Evolutionary conservation across 2,329 filamentous ascomycete genomes (phyloP).

Genomic region (Pyricularia sp.): DNA sequence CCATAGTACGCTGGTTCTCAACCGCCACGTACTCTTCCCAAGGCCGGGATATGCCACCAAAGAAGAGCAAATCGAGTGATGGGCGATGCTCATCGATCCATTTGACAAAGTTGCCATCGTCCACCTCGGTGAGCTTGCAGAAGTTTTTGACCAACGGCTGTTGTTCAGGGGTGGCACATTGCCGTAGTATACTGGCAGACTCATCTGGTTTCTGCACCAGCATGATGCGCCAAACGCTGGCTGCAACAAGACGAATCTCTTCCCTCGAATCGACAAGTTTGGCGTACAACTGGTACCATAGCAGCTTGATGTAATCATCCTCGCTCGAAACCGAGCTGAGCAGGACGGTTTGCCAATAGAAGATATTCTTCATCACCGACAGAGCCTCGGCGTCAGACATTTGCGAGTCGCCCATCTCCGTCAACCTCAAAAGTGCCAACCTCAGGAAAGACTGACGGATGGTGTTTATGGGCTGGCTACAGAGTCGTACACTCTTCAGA

Average conservation of each 20-base stretch:
- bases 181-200: slow-evolving; percentile 58
- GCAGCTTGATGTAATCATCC: slow-evolving; percentile 67
- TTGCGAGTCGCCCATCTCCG: slow-evolving; percentile 61
- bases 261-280: slow-evolving; percentile 64
- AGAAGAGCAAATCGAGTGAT: slow-evolving; percentile 71
- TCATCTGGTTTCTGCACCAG: slow-evolving; percentile 87
- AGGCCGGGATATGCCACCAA: slow-evolving; percentile 62
- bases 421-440: slow-evolving; percentile 67
- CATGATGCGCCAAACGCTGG: slow-evolving; percentile 80
- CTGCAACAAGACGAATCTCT: slow-evolving; percentile 59
- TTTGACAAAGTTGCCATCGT: slow-evolving; percentile 73
- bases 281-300: slow-evolving; percentile 87
- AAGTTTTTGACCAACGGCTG: slow-evolving; percentile 63
- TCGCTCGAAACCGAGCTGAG: slow-evolving; percentile 66
- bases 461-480: slow-evolving; percentile 64
- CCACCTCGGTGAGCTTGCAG: slow-evolving; percentile 70
- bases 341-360: slow-evolving; percentile 92
- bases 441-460: slow-evolving; percentile 69
- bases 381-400: slow-evolving; percentile 48
- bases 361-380: slow-evolving; percentile 67
- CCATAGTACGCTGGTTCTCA: slow-evolving; percentile 71
- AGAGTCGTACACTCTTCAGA: slow-evolving; percentile 82
- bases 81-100: slow-evolving; percentile 79
- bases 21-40: slow-evolving; percentile 81
- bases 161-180: slow-evolving; percentile 58